Conservation (phyloP, 805 yeast genomes). For the Helenozyma rhizophorensis region DNA sequence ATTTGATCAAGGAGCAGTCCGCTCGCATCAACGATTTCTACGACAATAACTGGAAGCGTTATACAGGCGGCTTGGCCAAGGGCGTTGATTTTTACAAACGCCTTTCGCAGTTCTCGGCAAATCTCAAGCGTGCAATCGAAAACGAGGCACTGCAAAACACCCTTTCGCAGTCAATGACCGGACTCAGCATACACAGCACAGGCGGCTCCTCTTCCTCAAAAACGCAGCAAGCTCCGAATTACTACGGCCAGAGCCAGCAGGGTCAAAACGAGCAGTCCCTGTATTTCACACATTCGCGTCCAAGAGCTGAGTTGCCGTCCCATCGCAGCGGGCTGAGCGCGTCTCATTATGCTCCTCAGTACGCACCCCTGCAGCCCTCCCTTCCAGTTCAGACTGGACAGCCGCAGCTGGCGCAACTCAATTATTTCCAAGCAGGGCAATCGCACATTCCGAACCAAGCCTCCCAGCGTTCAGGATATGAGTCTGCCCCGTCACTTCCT, state of each 20-base stretch:
- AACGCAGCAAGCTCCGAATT: neutral
- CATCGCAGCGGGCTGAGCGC: no score
- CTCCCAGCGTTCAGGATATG: neutral
- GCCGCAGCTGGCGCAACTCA: neutral
- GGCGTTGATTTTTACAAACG: slow-evolving; percentile 64
- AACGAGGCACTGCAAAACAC: slow-evolving; percentile 13
- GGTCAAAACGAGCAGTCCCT: no score
- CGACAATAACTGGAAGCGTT: slow-evolving; percentile 51
- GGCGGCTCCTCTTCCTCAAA: slow-evolving; percentile 4
- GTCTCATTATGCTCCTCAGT: no score
- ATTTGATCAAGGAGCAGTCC: slow-evolving; percentile 28
- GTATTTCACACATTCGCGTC: neutral
- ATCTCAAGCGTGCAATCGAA: slow-evolving; percentile 18
- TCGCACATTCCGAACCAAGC: neutral
- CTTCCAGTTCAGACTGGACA: neutral
- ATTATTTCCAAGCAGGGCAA: no score
- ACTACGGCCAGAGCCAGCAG: no score
- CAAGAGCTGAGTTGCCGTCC: no score
- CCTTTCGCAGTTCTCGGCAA: slow-evolving; percentile 32
- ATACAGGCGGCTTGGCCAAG: slow-evolving; percentile 52
- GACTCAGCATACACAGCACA: slow-evolving; percentile 5
- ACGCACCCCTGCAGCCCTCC: neutral
- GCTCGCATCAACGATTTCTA: slow-evolving; percentile 45
- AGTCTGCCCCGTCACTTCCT: slow-evolving; percentile 14
- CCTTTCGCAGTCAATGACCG: slow-evolving; percentile 8